These are phyloP conservation scores for Phialophora tarda DNA, from an alignment of 2,329 filamentous ascomycete species.

Conservation along the genomic window DNA sequence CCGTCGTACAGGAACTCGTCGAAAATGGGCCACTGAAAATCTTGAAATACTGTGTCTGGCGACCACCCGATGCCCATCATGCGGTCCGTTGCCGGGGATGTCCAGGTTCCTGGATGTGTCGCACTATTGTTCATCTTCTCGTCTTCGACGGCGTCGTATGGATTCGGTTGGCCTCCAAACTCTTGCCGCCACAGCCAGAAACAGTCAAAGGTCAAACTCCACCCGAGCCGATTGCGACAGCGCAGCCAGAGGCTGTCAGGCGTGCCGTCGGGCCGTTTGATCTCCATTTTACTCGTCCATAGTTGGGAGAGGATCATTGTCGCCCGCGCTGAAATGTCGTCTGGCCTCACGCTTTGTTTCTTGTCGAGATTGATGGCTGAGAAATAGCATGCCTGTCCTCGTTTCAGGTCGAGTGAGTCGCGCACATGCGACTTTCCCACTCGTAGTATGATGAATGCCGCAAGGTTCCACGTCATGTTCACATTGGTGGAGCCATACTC, in stretches of 20 bases:
- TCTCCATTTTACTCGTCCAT: constrained; percentile 29
- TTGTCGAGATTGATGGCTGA: constrained; percentile 24
- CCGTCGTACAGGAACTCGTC: constrained; percentile 23
- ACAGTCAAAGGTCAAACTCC: constrained; percentile 29
- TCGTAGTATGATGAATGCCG: constrained; percentile 25
- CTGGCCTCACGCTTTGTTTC: constrained; percentile 25
- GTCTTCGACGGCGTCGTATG: constrained; percentile 29
- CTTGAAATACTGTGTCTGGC: constrained; percentile 27
- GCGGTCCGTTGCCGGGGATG: constrained; percentile 13
- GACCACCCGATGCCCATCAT: constrained; percentile 31
- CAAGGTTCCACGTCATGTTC: constrained; percentile 22
- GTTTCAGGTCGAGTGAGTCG: constrained; percentile 17
- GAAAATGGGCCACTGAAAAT: constrained; percentile 30
- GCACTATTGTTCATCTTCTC: constrained; percentile 15
- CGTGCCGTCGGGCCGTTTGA: constrained; percentile 26
- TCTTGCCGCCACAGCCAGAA: constrained; percentile 32
- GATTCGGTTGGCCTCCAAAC: constrained; percentile 25
- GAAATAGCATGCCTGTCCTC: constrained; percentile 31
- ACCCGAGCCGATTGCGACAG: constrained; percentile 27
- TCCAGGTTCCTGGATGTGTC: neutral
- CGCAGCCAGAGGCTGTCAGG: constrained; percentile 24
- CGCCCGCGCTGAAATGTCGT: constrained; percentile 24
- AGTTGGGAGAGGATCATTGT: constrained; percentile 31
- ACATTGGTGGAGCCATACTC: constrained; percentile 15
- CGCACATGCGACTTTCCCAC: constrained; percentile 20